These are phyloP conservation scores for Phlebopus sp. DNA, from an alignment of 1,284 basidiomycete genomes.

Conservation along the genomic window DNA sequence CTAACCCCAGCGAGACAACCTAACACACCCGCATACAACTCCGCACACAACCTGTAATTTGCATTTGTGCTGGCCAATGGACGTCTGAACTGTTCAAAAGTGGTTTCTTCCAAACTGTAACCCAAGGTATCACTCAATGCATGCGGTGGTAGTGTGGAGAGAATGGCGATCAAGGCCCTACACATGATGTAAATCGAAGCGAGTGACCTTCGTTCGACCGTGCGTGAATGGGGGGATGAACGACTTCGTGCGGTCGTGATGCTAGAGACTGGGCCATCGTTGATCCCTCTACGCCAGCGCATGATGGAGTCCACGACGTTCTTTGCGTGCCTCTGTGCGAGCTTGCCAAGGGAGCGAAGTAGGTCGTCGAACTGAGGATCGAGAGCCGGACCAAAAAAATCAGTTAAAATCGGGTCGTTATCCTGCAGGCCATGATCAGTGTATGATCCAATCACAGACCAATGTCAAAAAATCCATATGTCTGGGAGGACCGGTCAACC, in stretches of 20 bases:
- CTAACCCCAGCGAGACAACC: slow-evolving; percentile 79
- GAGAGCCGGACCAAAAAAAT: slow-evolving; percentile 66
- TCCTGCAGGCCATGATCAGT: slow-evolving; percentile 44
- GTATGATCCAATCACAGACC: too few relatives aligned
- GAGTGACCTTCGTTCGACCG: slow-evolving; percentile 70
- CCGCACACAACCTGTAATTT: slow-evolving; percentile 78
- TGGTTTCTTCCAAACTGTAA: slow-evolving; percentile 77
- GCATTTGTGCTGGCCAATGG: slow-evolving; percentile 62
- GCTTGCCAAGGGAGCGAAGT: slow-evolving; percentile 79
- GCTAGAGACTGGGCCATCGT: slow-evolving; percentile 56
- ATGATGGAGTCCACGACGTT: slow-evolving; percentile 85
- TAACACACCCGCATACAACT: slow-evolving; percentile 78
- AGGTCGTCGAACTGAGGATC: slow-evolving; percentile 81
- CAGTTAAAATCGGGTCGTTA: slow-evolving; percentile 61
- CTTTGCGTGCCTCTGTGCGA: slow-evolving; percentile 82
- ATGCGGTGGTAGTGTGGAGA: slow-evolving; percentile 72
- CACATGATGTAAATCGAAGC: slow-evolving; percentile 88
- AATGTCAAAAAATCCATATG: too few relatives aligned
- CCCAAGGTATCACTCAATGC: slow-evolving; percentile 76
- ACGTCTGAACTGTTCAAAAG: slow-evolving; percentile 80
- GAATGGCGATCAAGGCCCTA: slow-evolving; percentile 75
- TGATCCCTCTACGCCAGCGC: slow-evolving; percentile 82
- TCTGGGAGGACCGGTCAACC: too few relatives aligned
- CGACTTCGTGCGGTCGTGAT: slow-evolving; percentile 21
- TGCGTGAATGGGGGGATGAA: slow-evolving; percentile 39